phyloP scores from a whole-genome alignment of 169 alveolate genomes.

The Plasmodium relictum region DNA sequence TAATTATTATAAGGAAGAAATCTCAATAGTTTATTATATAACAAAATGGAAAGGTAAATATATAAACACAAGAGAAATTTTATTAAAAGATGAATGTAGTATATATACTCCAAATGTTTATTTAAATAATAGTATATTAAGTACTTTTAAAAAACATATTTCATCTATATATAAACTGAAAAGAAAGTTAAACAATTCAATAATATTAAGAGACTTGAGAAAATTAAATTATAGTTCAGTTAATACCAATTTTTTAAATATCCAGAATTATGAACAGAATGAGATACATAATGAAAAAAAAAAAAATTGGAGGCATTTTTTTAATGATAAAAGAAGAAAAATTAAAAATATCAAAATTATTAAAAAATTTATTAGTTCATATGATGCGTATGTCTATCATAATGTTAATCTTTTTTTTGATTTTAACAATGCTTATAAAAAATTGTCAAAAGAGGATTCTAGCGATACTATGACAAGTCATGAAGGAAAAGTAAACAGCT shows the following conservation, averaged over 20 bases:
- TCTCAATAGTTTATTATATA: constrained; percentile 36
- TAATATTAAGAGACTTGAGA: constrained; percentile 48
- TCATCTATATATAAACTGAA: constrained; percentile 54
- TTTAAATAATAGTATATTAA: constrained; percentile 22
- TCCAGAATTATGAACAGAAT: background rate
- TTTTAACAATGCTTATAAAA: constrained; percentile 25
- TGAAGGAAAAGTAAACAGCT: background rate
- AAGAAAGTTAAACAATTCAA: constrained; percentile 45
- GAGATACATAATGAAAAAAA: background rate
- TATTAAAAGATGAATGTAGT: constrained; percentile 6
- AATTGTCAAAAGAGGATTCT: background rate
- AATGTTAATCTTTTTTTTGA: constrained; percentile 24
- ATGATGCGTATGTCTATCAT: constrained; percentile 63
- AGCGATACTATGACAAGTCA: background rate
- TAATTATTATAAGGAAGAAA: constrained; percentile 46
- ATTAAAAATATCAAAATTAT: constrained; percentile 21
- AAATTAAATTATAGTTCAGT: constrained; percentile 23
- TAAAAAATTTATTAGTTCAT: constrained; percentile 65
- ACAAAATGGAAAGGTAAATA: constrained; percentile 53
- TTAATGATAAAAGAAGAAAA: constrained; percentile 13
- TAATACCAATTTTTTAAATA: background rate
- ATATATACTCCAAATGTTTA: background rate
- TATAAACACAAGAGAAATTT: constrained; percentile 28
- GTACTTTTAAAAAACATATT: constrained; percentile 41
- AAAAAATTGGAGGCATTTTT: constrained; percentile 9